A percentile compares a stretch with the other conserved stretches of the same genome.
Conservation (phyloP, 192 early-diverging fungal species). For the Rhizoclosmatium sp. region DNA sequence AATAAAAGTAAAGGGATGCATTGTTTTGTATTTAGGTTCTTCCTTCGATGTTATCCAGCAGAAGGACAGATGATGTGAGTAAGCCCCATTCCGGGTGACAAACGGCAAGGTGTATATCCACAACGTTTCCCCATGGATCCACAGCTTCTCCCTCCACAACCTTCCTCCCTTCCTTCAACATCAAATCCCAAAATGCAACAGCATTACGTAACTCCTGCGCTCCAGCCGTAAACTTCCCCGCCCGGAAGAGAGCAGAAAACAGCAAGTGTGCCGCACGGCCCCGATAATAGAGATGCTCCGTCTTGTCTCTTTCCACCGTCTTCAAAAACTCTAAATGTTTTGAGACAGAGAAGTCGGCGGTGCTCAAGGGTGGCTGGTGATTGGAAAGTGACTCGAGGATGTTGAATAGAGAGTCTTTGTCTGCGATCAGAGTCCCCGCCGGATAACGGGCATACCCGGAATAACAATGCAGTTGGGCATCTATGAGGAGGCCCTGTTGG, state of each 20-base stretch:
- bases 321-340: not conserved
- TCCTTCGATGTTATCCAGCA: slow-evolving; percentile 8
- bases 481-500: not conserved
- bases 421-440: not conserved
- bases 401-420: slow-evolving; percentile 13
- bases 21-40: not conserved
- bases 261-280: not conserved
- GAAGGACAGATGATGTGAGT: not conserved
- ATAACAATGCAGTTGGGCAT: not conserved
- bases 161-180: not conserved
- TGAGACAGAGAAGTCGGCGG: not conserved
- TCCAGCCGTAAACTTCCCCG: slow-evolving; percentile 4
- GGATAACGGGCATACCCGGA: not conserved
- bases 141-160: not conserved
- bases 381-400: not conserved
- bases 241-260: not conserved
- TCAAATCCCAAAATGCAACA: not conserved
- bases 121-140: not conserved
- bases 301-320: not conserved
- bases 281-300: slow-evolving; percentile 13
- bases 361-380: not conserved
- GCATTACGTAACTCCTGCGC: not conserved
- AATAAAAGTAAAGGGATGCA: too few species aligned
- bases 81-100: not conserved
- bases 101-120: not conserved